Evolutionary conservation across 441 rosid species (phyloP).

Genomic region (Rhodomyrtus psidioides): DNA sequence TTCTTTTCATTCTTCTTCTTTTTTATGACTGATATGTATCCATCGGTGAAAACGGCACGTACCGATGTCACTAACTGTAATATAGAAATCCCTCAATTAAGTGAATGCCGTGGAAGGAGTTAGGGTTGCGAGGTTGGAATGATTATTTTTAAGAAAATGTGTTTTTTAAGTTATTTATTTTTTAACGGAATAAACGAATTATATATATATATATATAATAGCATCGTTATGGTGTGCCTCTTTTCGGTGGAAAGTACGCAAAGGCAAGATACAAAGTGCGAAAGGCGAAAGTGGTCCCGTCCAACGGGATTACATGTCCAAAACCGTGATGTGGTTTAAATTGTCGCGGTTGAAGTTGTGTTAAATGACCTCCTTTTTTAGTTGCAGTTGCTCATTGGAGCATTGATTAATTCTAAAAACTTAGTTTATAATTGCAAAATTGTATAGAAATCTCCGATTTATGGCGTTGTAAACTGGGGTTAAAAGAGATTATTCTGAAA

Average conservation of each 20-base stretch:
- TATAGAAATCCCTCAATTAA: too few species aligned
- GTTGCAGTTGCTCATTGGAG: not conserved
- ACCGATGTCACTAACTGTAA: too few species aligned
- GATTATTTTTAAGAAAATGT: too few species aligned
- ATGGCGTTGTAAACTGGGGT: not conserved
- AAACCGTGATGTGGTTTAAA: not conserved
- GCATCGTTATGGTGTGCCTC: not conserved
- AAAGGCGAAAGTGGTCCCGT: not conserved
- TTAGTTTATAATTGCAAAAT: not conserved
- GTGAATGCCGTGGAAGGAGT: too few species aligned
- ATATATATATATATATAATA: too few species aligned
- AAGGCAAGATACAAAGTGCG: not conserved
- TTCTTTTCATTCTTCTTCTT: not conserved
- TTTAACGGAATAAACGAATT: not conserved
- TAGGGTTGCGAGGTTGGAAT: too few species aligned
- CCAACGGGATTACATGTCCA: too few species aligned
- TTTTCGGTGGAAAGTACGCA: not conserved
- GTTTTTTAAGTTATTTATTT: not conserved
- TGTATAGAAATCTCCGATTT: not conserved
- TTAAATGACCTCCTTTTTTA: not conserved
- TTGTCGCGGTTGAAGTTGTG: too few species aligned
- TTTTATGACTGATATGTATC: not conserved
- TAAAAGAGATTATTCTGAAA: not conserved
- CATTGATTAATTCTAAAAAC: not conserved
- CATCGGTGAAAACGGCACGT: not conserved